Percentiles rank a stretch among this genome's conserved stretches.
Evolutionary conservation across 306 rosid species (phyloP).

Genomic region (Cyclanthera cordifolia): DNA sequence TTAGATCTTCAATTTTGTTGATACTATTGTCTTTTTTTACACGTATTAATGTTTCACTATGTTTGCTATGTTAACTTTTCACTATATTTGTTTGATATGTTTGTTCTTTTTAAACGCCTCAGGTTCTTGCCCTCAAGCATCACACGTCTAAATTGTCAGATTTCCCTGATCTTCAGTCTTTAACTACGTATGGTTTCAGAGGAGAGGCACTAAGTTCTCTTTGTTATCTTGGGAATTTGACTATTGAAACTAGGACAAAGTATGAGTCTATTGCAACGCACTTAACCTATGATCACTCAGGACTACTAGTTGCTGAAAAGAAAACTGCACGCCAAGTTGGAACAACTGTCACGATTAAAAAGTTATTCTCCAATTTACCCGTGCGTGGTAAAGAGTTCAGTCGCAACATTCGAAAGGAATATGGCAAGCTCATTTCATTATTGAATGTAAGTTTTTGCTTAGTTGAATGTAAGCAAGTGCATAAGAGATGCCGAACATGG

Average conservation of each 20-base stretch:
- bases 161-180: constrained; percentile 81
- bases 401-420: constrained; percentile 84
- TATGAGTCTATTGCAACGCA: constrained; percentile 63
- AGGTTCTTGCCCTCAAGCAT: constrained; percentile 73
- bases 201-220: constrained; percentile 96
- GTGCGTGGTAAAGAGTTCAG: constrained; percentile 78
- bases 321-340: constrained; percentile 83
- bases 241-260: constrained; percentile 64
- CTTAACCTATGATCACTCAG: constrained; percentile 65
- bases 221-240: constrained; percentile 58
- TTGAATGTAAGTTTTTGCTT: constrained; percentile 60
- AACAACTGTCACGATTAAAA: constrained; percentile 76
- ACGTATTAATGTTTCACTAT: not conserved
- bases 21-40: not conserved
- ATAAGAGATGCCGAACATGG: not conserved
- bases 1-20: not conserved
- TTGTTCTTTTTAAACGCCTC: constrained; percentile 9
- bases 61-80: not conserved
- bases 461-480: no score
- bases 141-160: constrained; percentile 73
- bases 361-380: constrained; percentile 64
- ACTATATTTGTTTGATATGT: not conserved
- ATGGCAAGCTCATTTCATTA: constrained; percentile 73
- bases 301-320: constrained; percentile 52
- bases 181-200: constrained; percentile 82